Conservation (phyloP, 768 basidiomycete genomes). For the Russula sp. region DNA sequence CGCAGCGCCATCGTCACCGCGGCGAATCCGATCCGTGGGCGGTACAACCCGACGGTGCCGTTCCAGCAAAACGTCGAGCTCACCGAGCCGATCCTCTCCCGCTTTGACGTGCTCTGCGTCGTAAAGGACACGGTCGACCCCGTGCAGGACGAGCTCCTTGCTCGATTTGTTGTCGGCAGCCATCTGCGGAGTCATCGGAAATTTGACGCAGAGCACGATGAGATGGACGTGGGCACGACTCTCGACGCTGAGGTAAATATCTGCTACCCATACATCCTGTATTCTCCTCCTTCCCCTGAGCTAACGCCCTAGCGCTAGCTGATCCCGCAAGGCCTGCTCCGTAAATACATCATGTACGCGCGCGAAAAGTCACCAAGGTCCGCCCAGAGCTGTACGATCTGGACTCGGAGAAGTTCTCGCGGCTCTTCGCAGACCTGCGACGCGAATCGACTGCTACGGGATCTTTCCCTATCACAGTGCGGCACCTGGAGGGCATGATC, state of each 20-base stretch:
- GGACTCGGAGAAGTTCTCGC: constrained; percentile 90
- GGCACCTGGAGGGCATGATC: constrained; percentile 98
- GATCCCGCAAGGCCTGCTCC: constrained; percentile 92
- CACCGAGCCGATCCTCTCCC: constrained; percentile 95
- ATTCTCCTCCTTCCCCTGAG: neutral
- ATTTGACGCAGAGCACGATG: constrained; percentile 81
- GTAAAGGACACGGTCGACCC: constrained; percentile 99
- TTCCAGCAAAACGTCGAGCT: constrained; percentile 98
- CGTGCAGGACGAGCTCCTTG: constrained; percentile 92
- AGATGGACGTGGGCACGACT: constrained; percentile 87
- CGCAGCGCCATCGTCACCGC: constrained; percentile 97
- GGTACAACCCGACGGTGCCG: constrained; percentile 97
- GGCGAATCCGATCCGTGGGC: constrained; percentile 93
- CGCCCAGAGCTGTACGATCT: constrained; percentile 90
- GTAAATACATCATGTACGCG: constrained; percentile 99
- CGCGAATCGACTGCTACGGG: constrained; percentile 96
- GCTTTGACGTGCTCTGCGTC: constrained; percentile 96
- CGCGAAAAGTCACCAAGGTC: constrained; percentile 88
- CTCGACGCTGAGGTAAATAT: constrained; percentile 82
- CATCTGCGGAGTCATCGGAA: constrained; percentile 92
- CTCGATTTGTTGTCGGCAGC: constrained; percentile 96
- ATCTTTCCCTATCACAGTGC: constrained; percentile 97
- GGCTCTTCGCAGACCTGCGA: constrained; percentile 92
- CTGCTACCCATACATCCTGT: neutral
- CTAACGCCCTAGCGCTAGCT: constrained; percentile 45